A percentile compares a stretch with the other conserved stretches of the same genome.
Evolutionary conservation across 176 grass and related monocot genomes (phyloP).

Genomic region (bread wheat (Triticum aestivum)): IWGSC_CS_RefSeq_v2.1 NC_057811.1:2386351-2386850

Average conservation of each 20-base stretch:
- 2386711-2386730: neutral
- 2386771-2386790: neutral
- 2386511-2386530: conserved; percentile 51
- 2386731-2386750: neutral
- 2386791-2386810: neutral
- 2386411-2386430: conserved; percentile 82
- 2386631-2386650: conserved; percentile 14
- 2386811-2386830: neutral
- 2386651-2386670: neutral
- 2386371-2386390: conserved; percentile 44
- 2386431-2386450: conserved; percentile 43
- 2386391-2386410: conserved; percentile 47
- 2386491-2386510: conserved; percentile 84
- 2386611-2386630: conserved; percentile 80
- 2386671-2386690: neutral
- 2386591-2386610: conserved; percentile 53
- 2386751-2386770: neutral
- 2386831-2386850: neutral
- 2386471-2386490: conserved; percentile 57
- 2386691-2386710: neutral
- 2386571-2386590: conserved; percentile 74
- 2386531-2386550: conserved; percentile 82
- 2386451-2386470: conserved; percentile 53
- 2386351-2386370: conserved; percentile 29
- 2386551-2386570: conserved; percentile 53